phyloP scores from a whole-genome alignment of 1,284 basidiomycete species.

The Ustilago xerochloae region DNA sequence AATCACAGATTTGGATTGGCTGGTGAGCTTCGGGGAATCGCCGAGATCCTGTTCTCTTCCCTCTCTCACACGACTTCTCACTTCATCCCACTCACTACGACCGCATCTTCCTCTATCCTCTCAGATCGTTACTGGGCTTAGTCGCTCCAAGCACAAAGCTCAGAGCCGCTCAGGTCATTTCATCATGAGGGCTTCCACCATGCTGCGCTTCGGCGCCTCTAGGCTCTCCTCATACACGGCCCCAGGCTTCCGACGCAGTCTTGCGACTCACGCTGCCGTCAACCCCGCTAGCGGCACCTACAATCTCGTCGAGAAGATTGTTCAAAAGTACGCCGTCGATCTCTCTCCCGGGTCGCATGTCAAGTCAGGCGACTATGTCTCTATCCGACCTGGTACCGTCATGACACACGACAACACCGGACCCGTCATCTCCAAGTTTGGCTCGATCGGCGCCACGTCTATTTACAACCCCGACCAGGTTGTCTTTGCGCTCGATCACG shows the following conservation, averaged over 20 bases:
- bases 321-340: slow-evolving; percentile 94
- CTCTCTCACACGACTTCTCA: background rate
- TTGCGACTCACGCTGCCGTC: slow-evolving; percentile 40
- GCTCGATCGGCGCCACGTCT: slow-evolving; percentile 89
- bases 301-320: slow-evolving; percentile 90
- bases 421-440: slow-evolving; percentile 91
- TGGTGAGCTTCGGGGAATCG: slow-evolving; percentile 15
- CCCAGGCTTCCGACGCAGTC: slow-evolving; percentile 19
- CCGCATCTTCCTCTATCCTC: background rate
- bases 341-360: slow-evolving; percentile 76
- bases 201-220: slow-evolving; percentile 32
- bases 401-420: slow-evolving; percentile 85
- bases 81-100: background rate
- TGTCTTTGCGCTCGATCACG: slow-evolving; percentile 97
- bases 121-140: background rate
- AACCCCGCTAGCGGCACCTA: slow-evolving; percentile 35
- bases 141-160: background rate
- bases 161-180: background rate
- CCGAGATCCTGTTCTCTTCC: slow-evolving; percentile 16
- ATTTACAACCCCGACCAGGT: slow-evolving; percentile 85
- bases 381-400: slow-evolving; percentile 96
- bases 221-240: slow-evolving; percentile 14
- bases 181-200: slow-evolving; percentile 37
- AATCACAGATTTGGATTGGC: background rate
- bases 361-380: slow-evolving; percentile 97